These are phyloP conservation scores for Metschnikowia similis DNA, from an alignment of 805 yeast genomes.

Conservation along the genomic window DNA sequence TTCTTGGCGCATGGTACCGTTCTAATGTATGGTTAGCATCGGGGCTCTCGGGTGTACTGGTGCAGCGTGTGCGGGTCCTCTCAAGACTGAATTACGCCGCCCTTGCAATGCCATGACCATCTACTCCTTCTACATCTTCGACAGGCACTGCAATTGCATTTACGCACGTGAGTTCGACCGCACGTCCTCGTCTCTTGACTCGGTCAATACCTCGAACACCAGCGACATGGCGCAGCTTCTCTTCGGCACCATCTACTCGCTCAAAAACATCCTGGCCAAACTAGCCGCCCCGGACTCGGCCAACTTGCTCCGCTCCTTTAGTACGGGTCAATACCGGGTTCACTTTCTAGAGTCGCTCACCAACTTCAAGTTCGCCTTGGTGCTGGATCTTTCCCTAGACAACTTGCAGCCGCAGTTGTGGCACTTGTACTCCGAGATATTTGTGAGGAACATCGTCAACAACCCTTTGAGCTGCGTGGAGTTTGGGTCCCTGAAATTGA, in stretches of 20 bases:
- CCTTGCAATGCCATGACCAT: slow-evolving; percentile 46
- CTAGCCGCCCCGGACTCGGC: slow-evolving; percentile 30
- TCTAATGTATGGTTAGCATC: too few relatives aligned
- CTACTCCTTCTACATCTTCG: slow-evolving; percentile 85
- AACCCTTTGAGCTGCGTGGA: slow-evolving; percentile 56
- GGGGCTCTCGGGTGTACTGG: too few relatives aligned
- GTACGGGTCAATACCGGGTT: slow-evolving; percentile 74
- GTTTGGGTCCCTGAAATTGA: slow-evolving; percentile 50
- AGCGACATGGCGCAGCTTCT: slow-evolving; percentile 75
- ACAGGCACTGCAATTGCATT: slow-evolving; percentile 86
- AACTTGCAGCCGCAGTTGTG: slow-evolving; percentile 52
- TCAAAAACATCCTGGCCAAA: slow-evolving; percentile 68
- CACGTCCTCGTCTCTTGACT: slow-evolving; percentile 10
- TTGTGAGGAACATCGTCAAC: slow-evolving; percentile 56
- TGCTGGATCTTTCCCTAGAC: slow-evolving; percentile 62
- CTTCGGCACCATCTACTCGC: slow-evolving; percentile 79
- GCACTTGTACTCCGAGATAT: slow-evolving; percentile 56
- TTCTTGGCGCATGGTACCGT: too few relatives aligned
- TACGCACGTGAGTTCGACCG: slow-evolving; percentile 56
- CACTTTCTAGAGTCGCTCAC: slow-evolving; percentile 80
- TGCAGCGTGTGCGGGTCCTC: too few relatives aligned
- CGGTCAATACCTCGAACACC: slow-evolving; percentile 48
- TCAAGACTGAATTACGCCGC: too few relatives aligned
- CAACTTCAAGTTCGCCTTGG: slow-evolving; percentile 68
- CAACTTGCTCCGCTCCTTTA: slow-evolving; percentile 46